Evolutionary conservation across 345 rosid genomes (phyloP).

Genomic region (Gossypium rotundifolium): DNA sequence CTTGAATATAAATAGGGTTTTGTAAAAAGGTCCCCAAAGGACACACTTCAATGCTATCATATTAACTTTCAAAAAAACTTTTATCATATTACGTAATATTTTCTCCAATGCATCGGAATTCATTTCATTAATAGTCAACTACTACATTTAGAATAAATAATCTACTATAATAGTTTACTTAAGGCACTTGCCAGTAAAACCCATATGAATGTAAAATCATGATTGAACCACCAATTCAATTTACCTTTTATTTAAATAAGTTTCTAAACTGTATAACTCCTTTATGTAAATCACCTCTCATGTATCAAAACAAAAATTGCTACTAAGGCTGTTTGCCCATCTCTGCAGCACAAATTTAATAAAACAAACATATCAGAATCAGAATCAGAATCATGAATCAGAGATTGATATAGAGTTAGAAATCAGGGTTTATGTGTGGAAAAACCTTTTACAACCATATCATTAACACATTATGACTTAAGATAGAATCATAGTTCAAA

Average conservation of each 20-base stretch:
- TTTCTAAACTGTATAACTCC: neutral
- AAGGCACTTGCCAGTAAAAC: neutral
- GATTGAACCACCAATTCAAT: neutral
- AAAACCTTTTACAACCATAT: conserved; percentile 3
- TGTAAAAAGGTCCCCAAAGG: neutral
- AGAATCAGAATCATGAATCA: neutral
- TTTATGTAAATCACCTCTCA: neutral
- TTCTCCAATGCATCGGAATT: neutral
- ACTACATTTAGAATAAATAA: neutral
- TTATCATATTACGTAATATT: neutral
- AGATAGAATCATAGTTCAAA: neutral
- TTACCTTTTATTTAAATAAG: neutral
- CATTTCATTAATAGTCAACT: neutral
- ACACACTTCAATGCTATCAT: neutral
- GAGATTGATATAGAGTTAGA: neutral
- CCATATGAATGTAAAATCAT: neutral
- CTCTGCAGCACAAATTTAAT: neutral
- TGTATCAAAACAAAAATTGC: neutral
- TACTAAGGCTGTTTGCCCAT: neutral
- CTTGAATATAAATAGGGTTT: neutral
- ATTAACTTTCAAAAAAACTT: too few relatives aligned
- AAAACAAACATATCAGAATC: neutral
- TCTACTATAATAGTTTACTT: neutral
- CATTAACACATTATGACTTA: neutral
- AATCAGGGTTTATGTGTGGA: neutral